A percentile compares a stretch with the other conserved stretches of the same genome.
phyloP scores from a whole-genome alignment of 805 yeast species.

The Candida koratica region DNA sequence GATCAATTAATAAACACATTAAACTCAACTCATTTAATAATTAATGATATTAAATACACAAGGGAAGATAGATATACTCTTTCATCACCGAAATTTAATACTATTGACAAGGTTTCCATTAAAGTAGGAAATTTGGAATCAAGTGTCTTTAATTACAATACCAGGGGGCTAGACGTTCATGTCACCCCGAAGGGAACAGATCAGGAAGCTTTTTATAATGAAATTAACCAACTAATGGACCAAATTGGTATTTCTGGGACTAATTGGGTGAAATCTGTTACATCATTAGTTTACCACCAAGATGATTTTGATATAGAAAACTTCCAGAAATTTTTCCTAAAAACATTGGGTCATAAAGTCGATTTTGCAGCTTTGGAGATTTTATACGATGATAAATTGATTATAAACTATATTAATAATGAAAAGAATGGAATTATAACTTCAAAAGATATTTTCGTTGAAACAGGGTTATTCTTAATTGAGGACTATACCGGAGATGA shows the following conservation, averaged over 20 bases:
- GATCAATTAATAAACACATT: constrained; percentile 22
- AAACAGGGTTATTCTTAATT: constrained; percentile 35
- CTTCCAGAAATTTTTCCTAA: constrained; percentile 2
- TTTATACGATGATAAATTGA: constrained; percentile 11
- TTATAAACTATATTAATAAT: constrained; percentile 13
- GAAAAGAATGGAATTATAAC: not conserved
- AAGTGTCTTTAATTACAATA: constrained; percentile 25
- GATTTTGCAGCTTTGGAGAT: constrained; percentile 12
- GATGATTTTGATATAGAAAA: constrained; percentile 6
- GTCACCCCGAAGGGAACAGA: constrained; percentile 22
- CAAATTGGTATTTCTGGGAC: constrained; percentile 18
- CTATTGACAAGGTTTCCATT: constrained; percentile 13
- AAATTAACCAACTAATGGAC: constrained; percentile 13
- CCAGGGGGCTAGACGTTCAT: constrained; percentile 28
- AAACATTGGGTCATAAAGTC: not conserved
- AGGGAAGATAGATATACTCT: constrained; percentile 20
- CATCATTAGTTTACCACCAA: constrained; percentile 27
- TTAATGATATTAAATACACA: constrained; percentile 14
- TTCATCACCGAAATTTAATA: constrained; percentile 19
- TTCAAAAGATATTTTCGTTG: constrained; percentile 18
- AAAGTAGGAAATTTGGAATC: constrained; percentile 12
- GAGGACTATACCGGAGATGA: constrained; percentile 29
- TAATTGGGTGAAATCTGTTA: constrained; percentile 26
- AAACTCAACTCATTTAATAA: constrained; percentile 12
- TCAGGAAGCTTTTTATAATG: constrained; percentile 22